Evolutionary conservation across 805 yeast genomes (phyloP), one percentile per base, ranked within the genome.

Genomic region (baker's yeast (Saccharomyces cerevisiae)): DNA sequence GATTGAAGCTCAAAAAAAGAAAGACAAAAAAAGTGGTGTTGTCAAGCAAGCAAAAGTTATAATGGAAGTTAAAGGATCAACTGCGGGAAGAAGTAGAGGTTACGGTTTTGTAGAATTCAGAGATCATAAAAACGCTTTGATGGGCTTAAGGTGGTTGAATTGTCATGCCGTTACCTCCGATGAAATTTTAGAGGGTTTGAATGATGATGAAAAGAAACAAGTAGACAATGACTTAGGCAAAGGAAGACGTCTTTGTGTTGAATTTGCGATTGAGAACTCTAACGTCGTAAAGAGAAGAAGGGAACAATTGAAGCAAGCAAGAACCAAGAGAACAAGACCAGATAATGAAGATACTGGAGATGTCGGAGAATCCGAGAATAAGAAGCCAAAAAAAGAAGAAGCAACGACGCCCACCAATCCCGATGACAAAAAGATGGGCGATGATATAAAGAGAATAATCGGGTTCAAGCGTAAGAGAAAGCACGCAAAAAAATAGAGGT

Each of bases 111-210:
- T 94, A 48, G 98, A 94, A 72, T 90, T 79, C 70, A 83, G 90
- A 71, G 96, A 91, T 70, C 99, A 94, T 70, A 87, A 86, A 70
- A 70, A 85, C 58, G 98, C 99, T 0, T 78, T 94, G 60, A 91
- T 90, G 97, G 97, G 96, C 1, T 79, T 94, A 54, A 83, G 99
- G 76, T 94, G 97, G 96, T 78, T 94, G 69, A 94, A 94, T 70
- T 96, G 96, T 6, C 97, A 92, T 67, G 85, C 81, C 65, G 96
- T 94, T 6, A 73, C 88, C 0, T 70, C 70, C 32, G 81, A 78
- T 9, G 97, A 91, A 70, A 79, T 89, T 46, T 55, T 78, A 22
- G 87, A 79, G 59, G 91, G 92, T n/a, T 68, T 86, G 55, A 73
- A 75, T 31, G 89, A 83, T 3, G 89, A 86, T 49, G 91, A 87